Evolutionary conservation across 1,284 basidiomycete genomes (phyloP).

Genomic region (Xanthoconium separans): DNA sequence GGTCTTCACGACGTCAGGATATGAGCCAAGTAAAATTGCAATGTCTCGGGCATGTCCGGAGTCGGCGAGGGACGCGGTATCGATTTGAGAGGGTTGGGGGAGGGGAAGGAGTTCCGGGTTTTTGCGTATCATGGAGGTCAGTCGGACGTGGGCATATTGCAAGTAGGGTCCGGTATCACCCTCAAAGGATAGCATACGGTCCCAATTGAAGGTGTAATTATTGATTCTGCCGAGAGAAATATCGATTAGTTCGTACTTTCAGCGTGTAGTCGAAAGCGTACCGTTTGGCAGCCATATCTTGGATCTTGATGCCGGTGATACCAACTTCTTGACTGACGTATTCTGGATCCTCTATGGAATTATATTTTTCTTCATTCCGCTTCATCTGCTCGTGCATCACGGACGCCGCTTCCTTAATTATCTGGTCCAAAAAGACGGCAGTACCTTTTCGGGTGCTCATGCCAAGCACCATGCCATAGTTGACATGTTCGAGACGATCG

Average conservation of each 20-base stretch:
- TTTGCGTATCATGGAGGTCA: conserved; percentile 92
- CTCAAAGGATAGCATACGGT: conserved; percentile 94
- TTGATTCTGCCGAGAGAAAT: conserved; percentile 66
- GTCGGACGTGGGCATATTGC: conserved; percentile 95
- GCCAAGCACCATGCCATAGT: conserved; percentile 90
- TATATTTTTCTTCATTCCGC: conserved; percentile 93
- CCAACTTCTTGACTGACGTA: conserved; percentile 83
- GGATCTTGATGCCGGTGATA: conserved; percentile 96
- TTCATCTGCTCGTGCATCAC: conserved; percentile 98
- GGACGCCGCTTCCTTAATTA: conserved; percentile 86
- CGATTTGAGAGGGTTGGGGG: conserved; percentile 64
- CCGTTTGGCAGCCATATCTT: conserved; percentile 96
- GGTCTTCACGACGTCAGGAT: conserved; percentile 87
- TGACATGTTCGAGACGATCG: conserved; percentile 80
- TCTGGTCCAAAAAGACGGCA: conserved; percentile 94
- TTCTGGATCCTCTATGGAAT: conserved; percentile 86
- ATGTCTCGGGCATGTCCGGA: conserved; percentile 85
- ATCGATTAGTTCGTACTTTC: neutral
- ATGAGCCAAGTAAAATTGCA: conserved; percentile 81
- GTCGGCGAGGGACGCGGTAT: conserved; percentile 67
- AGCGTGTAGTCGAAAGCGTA: conserved; percentile 32
- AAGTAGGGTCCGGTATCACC: conserved; percentile 97
- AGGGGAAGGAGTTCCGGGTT: conserved; percentile 88
- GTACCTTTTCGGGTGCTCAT: conserved; percentile 99
- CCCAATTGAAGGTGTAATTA: conserved; percentile 96